phyloP scores from a whole-genome alignment of 345 rosid species.

The Salix brachista region DNA sequence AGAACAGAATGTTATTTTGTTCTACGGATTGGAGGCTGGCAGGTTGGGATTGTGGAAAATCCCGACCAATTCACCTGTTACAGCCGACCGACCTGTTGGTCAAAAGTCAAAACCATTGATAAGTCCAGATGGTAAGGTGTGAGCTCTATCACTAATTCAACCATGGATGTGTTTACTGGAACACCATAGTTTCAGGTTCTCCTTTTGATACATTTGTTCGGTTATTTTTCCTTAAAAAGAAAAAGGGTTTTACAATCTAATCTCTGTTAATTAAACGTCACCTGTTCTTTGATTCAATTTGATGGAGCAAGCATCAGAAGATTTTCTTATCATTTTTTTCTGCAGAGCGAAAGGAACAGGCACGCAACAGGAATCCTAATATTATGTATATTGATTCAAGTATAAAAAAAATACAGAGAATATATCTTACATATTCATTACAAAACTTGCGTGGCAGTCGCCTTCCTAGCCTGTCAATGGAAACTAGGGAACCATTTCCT shows the following conservation, averaged over 20 bases:
- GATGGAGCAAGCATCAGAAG: not conserved
- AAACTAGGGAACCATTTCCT: conserved; percentile 26
- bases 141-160: not conserved
- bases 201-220: not conserved
- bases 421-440: not conserved
- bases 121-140: conserved; percentile 22
- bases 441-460: not conserved
- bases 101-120: too few species aligned
- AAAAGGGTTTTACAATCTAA: not conserved
- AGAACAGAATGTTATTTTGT: too few species aligned
- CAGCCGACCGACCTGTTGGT: too few species aligned
- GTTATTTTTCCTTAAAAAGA: not conserved
- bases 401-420: not conserved
- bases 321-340: not conserved
- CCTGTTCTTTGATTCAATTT: not conserved
- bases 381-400: not conserved
- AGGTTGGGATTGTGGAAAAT: too few species aligned
- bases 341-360: not conserved
- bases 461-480: not conserved
- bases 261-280: not conserved
- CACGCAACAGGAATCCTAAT: not conserved
- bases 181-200: not conserved
- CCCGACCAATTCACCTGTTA: too few species aligned
- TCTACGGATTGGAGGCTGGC: too few species aligned
- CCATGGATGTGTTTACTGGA: not conserved